Evolutionary conservation across 2,329 filamentous ascomycete genomes (phyloP).

Genomic region (Exophiala xenobiotica): DNA sequence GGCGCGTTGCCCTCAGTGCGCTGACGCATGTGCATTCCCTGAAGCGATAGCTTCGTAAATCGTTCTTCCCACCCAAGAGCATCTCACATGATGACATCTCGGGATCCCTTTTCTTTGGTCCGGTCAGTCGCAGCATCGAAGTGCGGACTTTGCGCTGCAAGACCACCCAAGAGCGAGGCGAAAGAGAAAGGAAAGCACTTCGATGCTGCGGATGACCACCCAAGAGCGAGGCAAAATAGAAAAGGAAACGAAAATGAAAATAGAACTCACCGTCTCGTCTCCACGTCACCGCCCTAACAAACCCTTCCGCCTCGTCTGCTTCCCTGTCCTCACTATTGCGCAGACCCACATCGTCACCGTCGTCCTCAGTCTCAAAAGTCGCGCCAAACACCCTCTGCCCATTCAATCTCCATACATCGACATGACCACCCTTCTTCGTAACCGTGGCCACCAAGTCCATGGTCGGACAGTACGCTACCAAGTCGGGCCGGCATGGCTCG

Average conservation of each 20-base stretch:
- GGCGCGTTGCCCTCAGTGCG: no score
- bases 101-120: no score
- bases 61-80: no score
- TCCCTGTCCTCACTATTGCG: constrained; percentile 12
- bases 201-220: no score
- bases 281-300: constrained; percentile 52
- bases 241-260: constrained; percentile 5
- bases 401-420: constrained; percentile 76
- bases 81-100: no score
- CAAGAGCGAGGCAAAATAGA: no score
- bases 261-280: constrained; percentile 62
- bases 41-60: no score
- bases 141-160: no score
- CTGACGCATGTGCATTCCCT: no score
- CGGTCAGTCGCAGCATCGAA: no score
- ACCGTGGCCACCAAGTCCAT: constrained; percentile 76
- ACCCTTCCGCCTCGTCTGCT: constrained; percentile 33
- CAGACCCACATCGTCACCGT: constrained; percentile 38
- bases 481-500: constrained; percentile 49
- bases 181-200: no score
- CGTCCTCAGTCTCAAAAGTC: constrained; percentile 25
- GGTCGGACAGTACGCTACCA: constrained; percentile 74
- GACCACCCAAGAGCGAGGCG: no score
- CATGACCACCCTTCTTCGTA: constrained; percentile 26
- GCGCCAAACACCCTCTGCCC: constrained; percentile 66